phyloP scores from a whole-genome alignment of 148 eudicot species.

The Suaeda aralocaspica region DNA sequence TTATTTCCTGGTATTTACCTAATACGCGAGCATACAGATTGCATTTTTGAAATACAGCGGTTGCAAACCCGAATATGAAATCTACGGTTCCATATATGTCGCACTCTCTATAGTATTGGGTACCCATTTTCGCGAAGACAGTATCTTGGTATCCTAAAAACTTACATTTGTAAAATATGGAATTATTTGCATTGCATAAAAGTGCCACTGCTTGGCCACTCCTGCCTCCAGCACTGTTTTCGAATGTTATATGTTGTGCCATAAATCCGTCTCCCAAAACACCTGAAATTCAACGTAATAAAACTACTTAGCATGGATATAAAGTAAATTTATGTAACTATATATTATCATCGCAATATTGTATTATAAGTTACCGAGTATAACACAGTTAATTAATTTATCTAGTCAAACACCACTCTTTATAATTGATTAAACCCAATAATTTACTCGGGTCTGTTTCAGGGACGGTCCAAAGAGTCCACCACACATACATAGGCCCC shows the following conservation, averaged over 20 bases:
- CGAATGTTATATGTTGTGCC: conserved; percentile 65
- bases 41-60: conserved; percentile 64
- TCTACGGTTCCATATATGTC: conserved; percentile 54
- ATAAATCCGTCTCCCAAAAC: conserved; percentile 65
- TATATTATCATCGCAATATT: too few species aligned
- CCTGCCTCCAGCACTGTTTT: conserved; percentile 60
- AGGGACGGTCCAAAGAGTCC: too few species aligned
- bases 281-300: conserved; percentile 42
- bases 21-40: conserved; percentile 60
- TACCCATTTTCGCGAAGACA: conserved; percentile 47
- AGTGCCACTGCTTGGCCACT: conserved; percentile 68
- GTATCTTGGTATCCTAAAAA: conserved; percentile 64
- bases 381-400: too few species aligned
- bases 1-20: conserved; percentile 32
- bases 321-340: too few species aligned
- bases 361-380: too few species aligned
- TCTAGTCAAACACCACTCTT: too few species aligned
- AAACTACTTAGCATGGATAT: too few species aligned
- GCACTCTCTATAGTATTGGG: conserved; percentile 59
- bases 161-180: conserved; percentile 58
- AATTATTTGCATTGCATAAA: conserved; percentile 30
- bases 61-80: conserved; percentile 71
- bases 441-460: too few species aligned
- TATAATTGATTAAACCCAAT: too few species aligned
- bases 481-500: too few species aligned